Conservation (phyloP, 2,329 filamentous ascomycete genomes). For the Calcarisporium arbuscula region DNA sequence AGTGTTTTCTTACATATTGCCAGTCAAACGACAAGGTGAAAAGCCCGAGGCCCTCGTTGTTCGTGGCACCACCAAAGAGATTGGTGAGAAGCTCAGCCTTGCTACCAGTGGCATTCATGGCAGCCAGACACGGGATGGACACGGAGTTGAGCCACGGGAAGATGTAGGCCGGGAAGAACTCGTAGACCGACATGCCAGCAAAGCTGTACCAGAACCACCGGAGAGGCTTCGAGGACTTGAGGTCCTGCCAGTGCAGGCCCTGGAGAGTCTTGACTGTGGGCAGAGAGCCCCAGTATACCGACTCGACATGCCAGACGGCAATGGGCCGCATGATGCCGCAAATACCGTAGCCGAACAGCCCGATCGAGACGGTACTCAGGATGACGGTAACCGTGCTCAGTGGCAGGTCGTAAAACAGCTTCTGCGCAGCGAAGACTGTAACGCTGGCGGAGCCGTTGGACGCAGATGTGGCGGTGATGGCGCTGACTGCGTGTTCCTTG, state of each 20-base stretch:
- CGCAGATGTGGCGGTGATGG: constrained; percentile 48
- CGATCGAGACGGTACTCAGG: constrained; percentile 45
- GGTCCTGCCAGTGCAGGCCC: constrained; percentile 45
- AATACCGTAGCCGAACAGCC: constrained; percentile 49
- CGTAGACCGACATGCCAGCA: constrained; percentile 40
- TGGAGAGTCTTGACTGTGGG: constrained; percentile 49
- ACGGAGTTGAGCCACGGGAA: constrained; percentile 49
- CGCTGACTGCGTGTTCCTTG: constrained; percentile 49
- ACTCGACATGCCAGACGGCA: constrained; percentile 48
- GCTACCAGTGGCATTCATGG: constrained; percentile 41
- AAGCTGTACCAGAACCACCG: constrained; percentile 47
- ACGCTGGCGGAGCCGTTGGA: constrained; percentile 39
- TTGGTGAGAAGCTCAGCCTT: constrained; percentile 38
- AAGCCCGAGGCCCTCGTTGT: constrained; percentile 46
- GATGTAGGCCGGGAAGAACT: constrained; percentile 49
- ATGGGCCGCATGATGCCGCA: constrained; percentile 47
- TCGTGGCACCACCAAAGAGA: constrained; percentile 44
- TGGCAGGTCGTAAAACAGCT: constrained; percentile 45
- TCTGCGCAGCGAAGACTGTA: constrained; percentile 40
- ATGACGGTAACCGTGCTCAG: constrained; percentile 40
- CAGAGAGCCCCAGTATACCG: constrained; percentile 49
- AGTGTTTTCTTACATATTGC: constrained; percentile 47
- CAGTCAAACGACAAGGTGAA: constrained; percentile 47
- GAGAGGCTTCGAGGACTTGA: constrained; percentile 44
- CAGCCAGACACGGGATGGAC: constrained; percentile 47